phyloP scores from a whole-genome alignment of 306 rosid genomes.

The Glycine tomentella region DNA sequence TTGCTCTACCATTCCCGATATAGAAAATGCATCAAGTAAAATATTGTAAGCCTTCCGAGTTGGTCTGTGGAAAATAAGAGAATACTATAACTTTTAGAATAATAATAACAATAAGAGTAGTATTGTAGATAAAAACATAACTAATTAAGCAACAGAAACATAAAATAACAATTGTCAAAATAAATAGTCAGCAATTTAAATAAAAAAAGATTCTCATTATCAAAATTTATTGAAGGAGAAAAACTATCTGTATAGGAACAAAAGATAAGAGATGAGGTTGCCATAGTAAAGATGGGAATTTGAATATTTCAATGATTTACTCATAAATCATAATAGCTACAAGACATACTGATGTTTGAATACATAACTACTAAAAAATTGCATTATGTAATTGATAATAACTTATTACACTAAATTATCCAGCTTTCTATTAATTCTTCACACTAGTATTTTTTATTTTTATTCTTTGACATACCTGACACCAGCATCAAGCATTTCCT shows the following conservation, averaged over 20 bases:
- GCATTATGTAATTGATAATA: conserved; percentile 11
- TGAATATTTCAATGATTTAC: conserved; percentile 35
- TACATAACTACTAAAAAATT: background rate
- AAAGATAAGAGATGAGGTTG: background rate
- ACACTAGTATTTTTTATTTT: conserved; percentile 11
- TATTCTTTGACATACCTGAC: conserved; percentile 66
- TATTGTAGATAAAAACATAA: background rate
- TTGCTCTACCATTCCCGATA: conserved; percentile 96
- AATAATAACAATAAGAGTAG: background rate
- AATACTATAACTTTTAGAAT: background rate
- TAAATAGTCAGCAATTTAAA: conserved; percentile 12
- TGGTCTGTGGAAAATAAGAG: conserved; percentile 66
- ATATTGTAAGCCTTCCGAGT: conserved; percentile 92
- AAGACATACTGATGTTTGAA: conserved; percentile 7
- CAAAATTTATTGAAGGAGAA: conserved; percentile 17
- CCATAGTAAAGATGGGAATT: background rate
- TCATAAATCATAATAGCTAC: conserved; percentile 17
- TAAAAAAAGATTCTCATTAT: background rate
- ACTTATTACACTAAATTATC: background rate
- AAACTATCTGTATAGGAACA: background rate
- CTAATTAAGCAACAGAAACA: conserved; percentile 9
- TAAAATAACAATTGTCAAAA: conserved; percentile 5
- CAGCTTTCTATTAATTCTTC: conserved; percentile 20
- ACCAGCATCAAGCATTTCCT: conserved; percentile 98
- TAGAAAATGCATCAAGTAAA: conserved; percentile 89